Evolutionary conservation across 202 grass and related monocot genomes (phyloP).

Genomic region (Panicum virgatum): DNA sequence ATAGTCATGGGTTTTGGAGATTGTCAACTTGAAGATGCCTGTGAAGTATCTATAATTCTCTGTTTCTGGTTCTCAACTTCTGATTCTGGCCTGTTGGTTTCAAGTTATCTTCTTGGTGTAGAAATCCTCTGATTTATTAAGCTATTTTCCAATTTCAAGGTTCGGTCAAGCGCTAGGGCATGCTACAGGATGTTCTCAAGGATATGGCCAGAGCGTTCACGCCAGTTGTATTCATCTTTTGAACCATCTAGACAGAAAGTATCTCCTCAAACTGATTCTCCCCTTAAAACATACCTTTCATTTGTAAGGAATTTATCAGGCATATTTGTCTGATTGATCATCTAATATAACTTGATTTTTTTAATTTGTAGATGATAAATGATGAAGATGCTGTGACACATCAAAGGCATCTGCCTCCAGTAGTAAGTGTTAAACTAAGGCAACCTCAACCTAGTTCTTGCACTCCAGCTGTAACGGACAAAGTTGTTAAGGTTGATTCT

Average conservation of each 20-base stretch:
- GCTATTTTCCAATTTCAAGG: constrained; percentile 45
- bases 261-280: constrained; percentile 36
- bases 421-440: constrained; percentile 33
- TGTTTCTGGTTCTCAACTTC: neutral
- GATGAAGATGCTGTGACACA: constrained; percentile 72
- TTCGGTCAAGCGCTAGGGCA: constrained; percentile 76
- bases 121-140: neutral
- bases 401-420: constrained; percentile 55
- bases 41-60: neutral
- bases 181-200: constrained; percentile 83
- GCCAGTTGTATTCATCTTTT: constrained; percentile 79
- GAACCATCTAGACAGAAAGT: constrained; percentile 90
- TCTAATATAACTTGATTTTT: constrained; percentile 35
- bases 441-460: constrained; percentile 32
- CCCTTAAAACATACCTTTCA: neutral
- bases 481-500: constrained; percentile 50
- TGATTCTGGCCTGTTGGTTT: neutral
- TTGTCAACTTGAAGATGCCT: constrained; percentile 16
- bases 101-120: neutral
- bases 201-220: constrained; percentile 77
- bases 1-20: neutral
- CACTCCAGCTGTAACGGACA: constrained; percentile 52
- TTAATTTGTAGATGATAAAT: constrained; percentile 68
- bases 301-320: constrained; percentile 7
- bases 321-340: neutral